These are phyloP conservation scores for Trichoderma koningiopsis DNA, from an alignment of 2,329 filamentous ascomycete species.

Conservation along the genomic window DNA sequence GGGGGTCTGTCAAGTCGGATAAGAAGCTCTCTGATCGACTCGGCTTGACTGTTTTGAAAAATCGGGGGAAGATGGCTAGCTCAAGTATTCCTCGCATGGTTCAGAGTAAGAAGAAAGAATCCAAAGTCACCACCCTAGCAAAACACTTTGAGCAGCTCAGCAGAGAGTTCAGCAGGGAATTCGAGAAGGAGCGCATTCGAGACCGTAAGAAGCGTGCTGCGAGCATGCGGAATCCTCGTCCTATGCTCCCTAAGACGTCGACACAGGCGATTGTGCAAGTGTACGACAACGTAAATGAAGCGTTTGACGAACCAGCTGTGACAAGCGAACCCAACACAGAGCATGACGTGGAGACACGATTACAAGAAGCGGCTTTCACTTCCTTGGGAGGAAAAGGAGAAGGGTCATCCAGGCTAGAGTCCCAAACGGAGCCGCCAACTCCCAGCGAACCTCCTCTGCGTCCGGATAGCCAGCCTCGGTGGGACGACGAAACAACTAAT, in stretches of 20 bases:
- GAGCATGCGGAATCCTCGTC: constrained; percentile 71
- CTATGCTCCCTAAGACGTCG: constrained; percentile 80
- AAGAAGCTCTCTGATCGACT: constrained; percentile 78
- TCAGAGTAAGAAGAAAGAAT: constrained; percentile 70
- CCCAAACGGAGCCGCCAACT: constrained; percentile 27
- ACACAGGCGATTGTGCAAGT: constrained; percentile 97
- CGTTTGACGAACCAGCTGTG: constrained; percentile 77
- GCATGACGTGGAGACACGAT: constrained; percentile 26
- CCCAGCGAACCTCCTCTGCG: constrained; percentile 32
- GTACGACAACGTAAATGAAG: constrained; percentile 90
- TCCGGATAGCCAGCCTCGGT: constrained; percentile 32
- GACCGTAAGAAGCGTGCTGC: constrained; percentile 81
- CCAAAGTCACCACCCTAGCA: constrained; percentile 86
- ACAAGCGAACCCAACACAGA: constrained; percentile 49
- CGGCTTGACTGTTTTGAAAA: constrained; percentile 66
- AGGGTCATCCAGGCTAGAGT: constrained; percentile 31
- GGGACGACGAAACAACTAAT: constrained; percentile 36
- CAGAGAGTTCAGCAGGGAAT: constrained; percentile 94
- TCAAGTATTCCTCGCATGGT: constrained; percentile 91
- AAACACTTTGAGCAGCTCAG: constrained; percentile 97
- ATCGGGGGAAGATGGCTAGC: constrained; percentile 54
- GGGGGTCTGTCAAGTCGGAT: constrained; percentile 56
- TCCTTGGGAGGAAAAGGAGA: constrained; percentile 35
- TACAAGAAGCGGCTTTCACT: constrained; percentile 31
- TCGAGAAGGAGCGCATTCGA: constrained; percentile 88